Percentiles rank a stretch among this genome's conserved stretches.
Evolutionary conservation across 495 filamentous ascomycete species (phyloP).

Genomic region (Neurospora sp.): DNA sequence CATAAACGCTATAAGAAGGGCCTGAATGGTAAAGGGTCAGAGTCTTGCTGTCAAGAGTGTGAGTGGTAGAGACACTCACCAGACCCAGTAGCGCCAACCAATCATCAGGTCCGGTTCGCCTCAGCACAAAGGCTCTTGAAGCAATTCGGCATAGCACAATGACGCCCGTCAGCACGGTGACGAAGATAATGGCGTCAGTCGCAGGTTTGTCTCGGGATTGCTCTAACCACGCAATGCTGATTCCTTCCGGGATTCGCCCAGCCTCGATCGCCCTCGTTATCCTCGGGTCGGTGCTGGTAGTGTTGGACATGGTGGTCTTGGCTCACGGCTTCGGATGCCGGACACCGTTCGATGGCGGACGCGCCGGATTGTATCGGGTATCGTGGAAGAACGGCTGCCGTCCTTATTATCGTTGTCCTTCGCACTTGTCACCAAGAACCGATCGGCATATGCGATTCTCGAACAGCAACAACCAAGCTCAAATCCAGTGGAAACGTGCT

Average conservation of each 20-base stretch:
- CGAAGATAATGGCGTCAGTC: conserved; percentile 32
- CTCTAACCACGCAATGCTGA: conserved; percentile 30
- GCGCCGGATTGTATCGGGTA: neutral
- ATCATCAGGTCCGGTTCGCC: conserved; percentile 29
- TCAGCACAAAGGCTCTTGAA: conserved; percentile 26
- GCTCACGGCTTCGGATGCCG: neutral
- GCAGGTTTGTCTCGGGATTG: conserved; percentile 28
- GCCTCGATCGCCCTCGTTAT: conserved; percentile 5
- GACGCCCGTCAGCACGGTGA: conserved; percentile 24
- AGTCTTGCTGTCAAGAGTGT: neutral
- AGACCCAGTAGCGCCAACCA: conserved; percentile 25
- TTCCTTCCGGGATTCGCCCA: conserved; percentile 20
- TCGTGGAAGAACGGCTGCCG: neutral
- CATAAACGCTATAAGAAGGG: conserved; percentile 29
- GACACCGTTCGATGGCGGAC: neutral
- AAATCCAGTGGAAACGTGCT: neutral
- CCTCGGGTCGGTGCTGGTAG: conserved; percentile 1
- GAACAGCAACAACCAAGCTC: neutral
- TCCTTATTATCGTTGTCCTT: neutral
- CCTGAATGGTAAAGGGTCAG: neutral
- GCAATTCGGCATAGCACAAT: conserved; percentile 25
- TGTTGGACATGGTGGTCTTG: neutral
- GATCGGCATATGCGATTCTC: neutral
- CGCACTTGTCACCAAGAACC: neutral
- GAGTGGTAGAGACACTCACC: conserved; percentile 15